Evolutionary conservation across 192 early-diverging fungal species (phyloP), one percentile per base, ranked within the genome.

Genomic region (Coemansia sp.): DNA sequence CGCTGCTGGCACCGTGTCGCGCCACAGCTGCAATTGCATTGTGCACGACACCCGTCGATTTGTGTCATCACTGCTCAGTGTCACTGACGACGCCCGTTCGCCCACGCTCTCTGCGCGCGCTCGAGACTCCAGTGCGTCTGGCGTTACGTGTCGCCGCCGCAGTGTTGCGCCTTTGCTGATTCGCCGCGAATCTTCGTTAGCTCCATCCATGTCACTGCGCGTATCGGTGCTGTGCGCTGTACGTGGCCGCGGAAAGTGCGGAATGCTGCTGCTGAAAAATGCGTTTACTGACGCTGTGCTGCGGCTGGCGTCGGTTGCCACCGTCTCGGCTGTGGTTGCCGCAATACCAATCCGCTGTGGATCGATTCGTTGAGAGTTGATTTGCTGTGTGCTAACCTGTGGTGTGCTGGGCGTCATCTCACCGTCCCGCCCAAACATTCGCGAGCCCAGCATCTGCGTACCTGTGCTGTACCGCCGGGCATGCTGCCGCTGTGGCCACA

Each of bases 11-110:
- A 82, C 71, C 9, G 79, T 77, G 66, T 82, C 70, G 20, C 74
- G 65, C 79, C 79, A 82, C 54, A 82, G 64, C 52, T 70, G 74
- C 57, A 76, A 61, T 57, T 73, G 79, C 69, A 71, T 67, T 38
- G 16, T 64, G 54, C 54, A 57, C 14, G 62, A 64, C 26, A 64
- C 43, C 4, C 62, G 62, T 29, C 61, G 61, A 9, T 43, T 54
- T 29, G 53, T 54, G 35, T 63, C 68, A 11, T 24, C 50, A 26
- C 37, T 61, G 35, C 29, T 47, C 55, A n/a, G 54, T 45, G 65
- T 52, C 18, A 45, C 47, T 20, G 51, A 35, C 37, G 52, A 64
- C 16, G 27, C 26, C 24, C 53, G 41, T 14, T 41, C 54, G 43
- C 39, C 24, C 20, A n/a, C 51, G 14, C 39, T 37, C 26, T 50